Base-by-base conservation (phyloP, 176 grass and related monocot genomes). In the Phragmites australis region DNA sequence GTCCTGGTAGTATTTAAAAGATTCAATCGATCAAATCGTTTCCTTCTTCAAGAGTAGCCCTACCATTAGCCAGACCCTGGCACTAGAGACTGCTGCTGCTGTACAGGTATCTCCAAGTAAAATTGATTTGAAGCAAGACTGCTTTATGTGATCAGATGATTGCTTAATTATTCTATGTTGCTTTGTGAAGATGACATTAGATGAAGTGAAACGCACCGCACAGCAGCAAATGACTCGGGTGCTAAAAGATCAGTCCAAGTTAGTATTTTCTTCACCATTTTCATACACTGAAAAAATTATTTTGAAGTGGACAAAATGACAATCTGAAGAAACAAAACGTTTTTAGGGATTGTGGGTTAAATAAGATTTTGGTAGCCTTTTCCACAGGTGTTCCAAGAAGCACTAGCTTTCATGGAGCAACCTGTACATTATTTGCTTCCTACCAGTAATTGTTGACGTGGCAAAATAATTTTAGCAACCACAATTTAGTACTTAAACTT, bases 11-110 rank as follows among this genome's bases (percentile, higher is more conserved):
- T 97, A 97, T 84, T 74, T 92, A 69, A 97, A 94, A 80, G 95
- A 97, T 25, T 97, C 92, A 5, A 81, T 97, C 25, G 89, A 94
- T 85, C 83, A 89, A 92, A 92, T 94, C 22, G 46, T 97, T 84
- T 72, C 63, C 81, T 97, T 97, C 81, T 97, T 97, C 88, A 97
- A 97, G 90, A 97, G 85, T 57, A 94, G 90, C 29, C 82, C 92
- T 72, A 89, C 85, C 59, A 78, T 97, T 74, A 97, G 92, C 82
- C 95, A 94, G 80, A 94, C 74, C 55, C 78, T 97, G 75, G 92
- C 95, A 67, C 58, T 94, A 77, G 95, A 94, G 77, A 90, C 95
- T 81, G 89, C 90, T 77, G 95, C 92, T 87, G 95, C 95, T 78
- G 88, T 97, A 75, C 95, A 97, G 94, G 94, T 97, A 89, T 52